Base-by-base conservation (phyloP, 176 grass and related monocot species). In the Elymus sibiricus region DNA sequence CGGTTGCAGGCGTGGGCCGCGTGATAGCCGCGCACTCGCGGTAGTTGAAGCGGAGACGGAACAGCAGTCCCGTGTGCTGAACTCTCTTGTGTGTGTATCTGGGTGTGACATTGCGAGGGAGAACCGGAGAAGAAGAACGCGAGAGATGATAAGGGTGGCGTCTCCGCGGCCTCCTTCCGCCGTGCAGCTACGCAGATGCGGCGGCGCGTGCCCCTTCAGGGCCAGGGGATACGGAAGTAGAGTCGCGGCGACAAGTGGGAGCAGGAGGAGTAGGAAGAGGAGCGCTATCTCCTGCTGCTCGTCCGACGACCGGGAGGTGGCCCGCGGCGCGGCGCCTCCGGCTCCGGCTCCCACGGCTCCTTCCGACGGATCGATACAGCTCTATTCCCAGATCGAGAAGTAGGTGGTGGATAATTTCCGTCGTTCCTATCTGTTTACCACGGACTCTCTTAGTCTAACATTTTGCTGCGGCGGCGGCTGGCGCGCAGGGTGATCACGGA, bases 341-440 rank as follows among this genome's bases (percentile, higher is more conserved):
- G 6, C 79, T 22, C 32, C 64, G 42, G 13, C 64, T 35, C 25
- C 88, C 5, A 6, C 42, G 58, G 66, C 89, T 32, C 81, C 89
- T 19, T 76, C 76, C 2, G 85, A 91, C 22, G 84, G 90, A 28
- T 95, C 89, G 67, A 94, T 99, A 87, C 92, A 96, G 82, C 81
- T 99, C 79, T 99, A 99, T 42, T 96, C 97, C 53, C 94, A 96
- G 85, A 99, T 99, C 58, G 97, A 99, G 84, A 96, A 66, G 97
- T 96, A 87, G 63, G 62, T 38, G 35, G 46, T 38, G 39, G 5
- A 9, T 22, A 37, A 16, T 74, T 55, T 49, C 37, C 49, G 32
- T 55, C 8, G 51, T 27, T 27, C 12, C 21, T 8, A 2, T 76
- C 21, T 55, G 11, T 64, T 31, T 44, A 24, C 42, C 68, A 56